Evolutionary conservation across 495 filamentous ascomycete genomes (phyloP), one percentile per base, ranked within the genome.

Genomic region (Hyaloscypha variabilis): DNA sequence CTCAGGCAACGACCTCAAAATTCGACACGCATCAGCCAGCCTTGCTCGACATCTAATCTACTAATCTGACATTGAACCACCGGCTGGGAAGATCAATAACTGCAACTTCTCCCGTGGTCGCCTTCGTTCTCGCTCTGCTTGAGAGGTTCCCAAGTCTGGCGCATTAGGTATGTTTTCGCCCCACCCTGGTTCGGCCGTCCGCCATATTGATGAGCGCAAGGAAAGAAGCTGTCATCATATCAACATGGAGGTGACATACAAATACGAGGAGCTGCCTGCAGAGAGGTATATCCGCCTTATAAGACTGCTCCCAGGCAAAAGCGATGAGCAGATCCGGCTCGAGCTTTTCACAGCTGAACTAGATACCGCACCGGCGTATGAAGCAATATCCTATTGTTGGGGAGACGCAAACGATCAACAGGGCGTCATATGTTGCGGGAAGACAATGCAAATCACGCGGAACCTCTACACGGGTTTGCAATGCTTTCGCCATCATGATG

Each of bases 371-470:
- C 30, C 26, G 19, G 6, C 52, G n/a, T 72, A 71, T 28, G 65
- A 71, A 55, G 69, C 72, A 36, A 60, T 74, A 26, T 74, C 72
- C 2, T 74, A 74, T 58, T 69, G 66, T 31, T 74, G 72, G 72
- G 71, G 71, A 6, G 63, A 69, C 11, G 21, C 56, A n/a, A 57
- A 30, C 14, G n/a, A 62, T 28, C 25, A 26, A 52, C 4, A 25
- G 60, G 59, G 50, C 21, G 69, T 59, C 21, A 28, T 51, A 17
- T 62, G 59, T 42, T 26, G 26, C 56, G 55, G 62, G 39, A 36
- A 57, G 29, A 26, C 23, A 26, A 19, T 63, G 26, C 30, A 51
- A 17, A 60, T 67, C 34, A 52, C 67, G 3, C 24, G 29, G 0
- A 69, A 59, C 34, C 63, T 69, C 0, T 3, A 3, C 39, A 1